Evolutionary conservation across 2,329 filamentous ascomycete genomes (phyloP).

Genomic region (Aspergillus bombycis): DNA sequence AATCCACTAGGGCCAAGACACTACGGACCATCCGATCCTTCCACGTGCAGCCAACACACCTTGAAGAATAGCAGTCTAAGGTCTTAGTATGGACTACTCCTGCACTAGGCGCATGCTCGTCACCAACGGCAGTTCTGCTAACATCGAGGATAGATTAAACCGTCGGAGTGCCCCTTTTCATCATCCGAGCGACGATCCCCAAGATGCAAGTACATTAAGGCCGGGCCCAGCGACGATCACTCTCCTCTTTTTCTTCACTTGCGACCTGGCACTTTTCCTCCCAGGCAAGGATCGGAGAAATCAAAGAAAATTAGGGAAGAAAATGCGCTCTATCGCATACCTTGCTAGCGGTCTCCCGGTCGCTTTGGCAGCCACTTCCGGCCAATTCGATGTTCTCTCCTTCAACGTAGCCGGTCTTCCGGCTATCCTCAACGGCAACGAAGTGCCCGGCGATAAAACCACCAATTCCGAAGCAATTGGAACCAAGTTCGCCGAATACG

Average conservation of each 20-base stretch:
- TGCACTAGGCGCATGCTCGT: background rate
- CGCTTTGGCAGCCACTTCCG: conserved; percentile 32
- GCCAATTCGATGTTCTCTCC: conserved; percentile 56
- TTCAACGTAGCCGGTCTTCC: conserved; percentile 67
- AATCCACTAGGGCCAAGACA: background rate
- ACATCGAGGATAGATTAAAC: background rate
- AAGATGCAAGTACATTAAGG: background rate
- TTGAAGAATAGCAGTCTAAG: background rate
- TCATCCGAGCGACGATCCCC: background rate
- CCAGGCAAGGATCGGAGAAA: background rate
- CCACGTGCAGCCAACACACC: background rate
- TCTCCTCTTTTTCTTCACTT: background rate
- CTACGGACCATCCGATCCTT: conserved; percentile 1
- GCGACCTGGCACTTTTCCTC: background rate
- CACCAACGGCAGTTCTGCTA: background rate
- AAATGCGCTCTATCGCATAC: background rate
- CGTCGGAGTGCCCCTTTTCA: background rate
- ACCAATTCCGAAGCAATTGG: conserved; percentile 62
- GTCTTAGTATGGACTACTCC: background rate
- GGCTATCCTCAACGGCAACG: conserved; percentile 57
- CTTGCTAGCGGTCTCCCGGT: background rate
- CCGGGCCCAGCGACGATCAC: background rate
- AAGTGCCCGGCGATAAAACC: conserved; percentile 64
- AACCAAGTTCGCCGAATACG: conserved; percentile 57
- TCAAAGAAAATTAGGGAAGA: background rate